These are phyloP conservation scores for Beauveria bassiana DNA, from an alignment of 2,329 filamentous ascomycete species.

Conservation along the genomic window DNA sequence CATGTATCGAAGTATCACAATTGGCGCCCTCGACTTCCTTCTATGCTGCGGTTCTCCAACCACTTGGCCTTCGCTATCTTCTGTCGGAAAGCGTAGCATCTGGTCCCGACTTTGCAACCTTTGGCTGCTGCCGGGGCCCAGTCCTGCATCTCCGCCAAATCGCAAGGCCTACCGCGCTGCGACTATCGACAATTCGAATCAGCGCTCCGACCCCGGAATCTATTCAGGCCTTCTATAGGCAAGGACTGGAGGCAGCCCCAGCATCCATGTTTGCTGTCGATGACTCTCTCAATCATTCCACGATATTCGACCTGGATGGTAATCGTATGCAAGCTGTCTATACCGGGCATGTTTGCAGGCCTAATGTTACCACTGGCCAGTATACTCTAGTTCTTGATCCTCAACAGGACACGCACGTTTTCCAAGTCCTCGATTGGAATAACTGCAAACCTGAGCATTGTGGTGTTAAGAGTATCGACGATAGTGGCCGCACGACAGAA, in stretches of 20 bases:
- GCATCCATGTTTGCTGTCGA: conserved; percentile 30
- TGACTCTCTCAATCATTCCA: conserved; percentile 28
- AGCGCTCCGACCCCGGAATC: conserved; percentile 57
- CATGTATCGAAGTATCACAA: conserved; percentile 60
- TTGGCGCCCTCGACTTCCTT: conserved; percentile 76
- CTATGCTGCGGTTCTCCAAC: conserved; percentile 71
- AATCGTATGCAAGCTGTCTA: conserved; percentile 75
- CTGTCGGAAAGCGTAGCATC: conserved; percentile 6
- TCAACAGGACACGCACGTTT: neutral
- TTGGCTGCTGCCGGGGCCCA: conserved; percentile 18
- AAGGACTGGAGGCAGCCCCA: conserved; percentile 55
- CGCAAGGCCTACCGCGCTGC: conserved; percentile 30
- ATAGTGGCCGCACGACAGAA: neutral
- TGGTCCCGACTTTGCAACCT: neutral
- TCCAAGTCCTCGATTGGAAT: neutral
- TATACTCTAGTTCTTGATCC: neutral
- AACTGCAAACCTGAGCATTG: neutral
- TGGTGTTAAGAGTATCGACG: neutral
- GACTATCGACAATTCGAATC: conserved; percentile 51
- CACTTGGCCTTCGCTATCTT: conserved; percentile 63
- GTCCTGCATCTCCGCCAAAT: conserved; percentile 40
- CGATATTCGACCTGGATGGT: conserved; percentile 71
- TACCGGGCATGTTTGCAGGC: conserved; percentile 19
- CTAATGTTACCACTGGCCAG: conserved; percentile 14
- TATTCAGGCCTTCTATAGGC: conserved; percentile 65